Base-by-base conservation (phyloP, 106 monocot genomes). In the Acorus gramineus region DNA sequence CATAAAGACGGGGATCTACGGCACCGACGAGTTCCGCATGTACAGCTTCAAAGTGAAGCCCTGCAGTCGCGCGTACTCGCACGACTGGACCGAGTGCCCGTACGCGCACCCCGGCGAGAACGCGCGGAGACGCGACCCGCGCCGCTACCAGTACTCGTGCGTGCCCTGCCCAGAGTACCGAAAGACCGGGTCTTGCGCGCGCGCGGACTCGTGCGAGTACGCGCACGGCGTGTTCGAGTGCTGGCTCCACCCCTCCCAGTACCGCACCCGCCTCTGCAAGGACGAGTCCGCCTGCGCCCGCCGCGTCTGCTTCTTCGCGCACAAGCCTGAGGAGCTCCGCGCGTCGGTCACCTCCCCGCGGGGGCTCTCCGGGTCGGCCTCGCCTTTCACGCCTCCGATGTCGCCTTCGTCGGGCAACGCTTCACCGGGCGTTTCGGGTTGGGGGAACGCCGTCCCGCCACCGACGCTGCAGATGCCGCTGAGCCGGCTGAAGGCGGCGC, bases 1-100 rank as follows among this genome's bases (percentile, higher is more conserved):
- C 67, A 86, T 93, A 63, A 93, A 93, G 60, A 81, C 68, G 64
- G 93, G 93, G 13, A 61, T 93, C 64, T 93, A 86, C 79, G 76
- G 81, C 61, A 89, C 89, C 55, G 93, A 94, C 62, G 93, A 94
- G 61, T 94, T 94, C 77, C 85, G 93, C 49, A 94, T 94, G 93
- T 94, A 84, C 56, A 64, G 74, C 43, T 94, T 94, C 86, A 94
- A 94, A 79, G 79, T 94, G 58, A 89, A 86, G 70, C 86, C 89
- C 3, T 89, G 93, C 86, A 84, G 89, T 4, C 61, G 93, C 2
- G 93, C 93, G 6, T 94, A 94, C 79, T 84, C 93, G 44, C 93
- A 94, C 64, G 93, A 94, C 81, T 94, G 93, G 93, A 94, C 93
- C 1, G 93, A 94, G 81, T 94, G 93, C 71, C 89, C 93, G 51